phyloP scores from a whole-genome alignment of 352 stramenopile species.

The Phytophthora pini region DNA sequence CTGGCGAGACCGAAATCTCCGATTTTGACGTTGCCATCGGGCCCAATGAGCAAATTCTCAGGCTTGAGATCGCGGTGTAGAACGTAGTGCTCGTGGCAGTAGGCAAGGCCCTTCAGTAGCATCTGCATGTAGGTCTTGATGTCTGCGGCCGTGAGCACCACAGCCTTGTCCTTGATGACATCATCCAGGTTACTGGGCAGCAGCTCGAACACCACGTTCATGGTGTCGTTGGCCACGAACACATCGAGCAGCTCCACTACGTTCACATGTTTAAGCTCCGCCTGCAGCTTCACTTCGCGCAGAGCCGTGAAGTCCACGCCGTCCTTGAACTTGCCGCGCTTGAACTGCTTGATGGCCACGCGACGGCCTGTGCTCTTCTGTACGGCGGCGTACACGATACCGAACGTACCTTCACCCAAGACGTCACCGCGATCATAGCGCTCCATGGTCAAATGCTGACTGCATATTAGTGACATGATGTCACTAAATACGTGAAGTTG shows the following conservation, averaged over 20 bases:
- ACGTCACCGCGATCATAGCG: slow-evolving; percentile 78
- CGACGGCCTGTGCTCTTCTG: slow-evolving; percentile 74
- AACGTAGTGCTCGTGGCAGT: slow-evolving; percentile 86
- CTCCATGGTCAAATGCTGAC: slow-evolving; percentile 53
- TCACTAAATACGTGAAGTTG: slow-evolving; percentile 5
- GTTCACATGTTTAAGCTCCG: slow-evolving; percentile 87
- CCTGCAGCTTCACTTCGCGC: slow-evolving; percentile 90
- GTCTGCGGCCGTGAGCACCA: slow-evolving; percentile 83
- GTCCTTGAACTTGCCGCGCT: slow-evolving; percentile 90
- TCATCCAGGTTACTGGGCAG: slow-evolving; percentile 89
- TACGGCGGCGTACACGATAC: slow-evolving; percentile 83
- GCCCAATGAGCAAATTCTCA: slow-evolving; percentile 87
- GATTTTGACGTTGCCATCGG: slow-evolving; percentile 85
- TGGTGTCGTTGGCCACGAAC: slow-evolving; percentile 88
- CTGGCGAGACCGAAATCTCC: slow-evolving; percentile 89
- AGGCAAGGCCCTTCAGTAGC: slow-evolving; percentile 77
- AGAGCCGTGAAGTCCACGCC: slow-evolving; percentile 90
- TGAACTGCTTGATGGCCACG: slow-evolving; percentile 91
- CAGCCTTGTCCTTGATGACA: slow-evolving; percentile 89
- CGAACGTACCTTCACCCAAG: slow-evolving; percentile 89
- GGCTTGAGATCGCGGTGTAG: slow-evolving; percentile 90
- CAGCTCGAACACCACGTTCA: slow-evolving; percentile 92
- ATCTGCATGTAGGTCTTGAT: slow-evolving; percentile 92
- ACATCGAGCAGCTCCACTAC: slow-evolving; percentile 89
- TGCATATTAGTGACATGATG: slow-evolving; percentile 12